Percentiles rank a stretch among this genome's conserved stretches.
Evolutionary conservation across 148 eudicot species (phyloP).

Genomic region (Nyssa sinensis): DNA sequence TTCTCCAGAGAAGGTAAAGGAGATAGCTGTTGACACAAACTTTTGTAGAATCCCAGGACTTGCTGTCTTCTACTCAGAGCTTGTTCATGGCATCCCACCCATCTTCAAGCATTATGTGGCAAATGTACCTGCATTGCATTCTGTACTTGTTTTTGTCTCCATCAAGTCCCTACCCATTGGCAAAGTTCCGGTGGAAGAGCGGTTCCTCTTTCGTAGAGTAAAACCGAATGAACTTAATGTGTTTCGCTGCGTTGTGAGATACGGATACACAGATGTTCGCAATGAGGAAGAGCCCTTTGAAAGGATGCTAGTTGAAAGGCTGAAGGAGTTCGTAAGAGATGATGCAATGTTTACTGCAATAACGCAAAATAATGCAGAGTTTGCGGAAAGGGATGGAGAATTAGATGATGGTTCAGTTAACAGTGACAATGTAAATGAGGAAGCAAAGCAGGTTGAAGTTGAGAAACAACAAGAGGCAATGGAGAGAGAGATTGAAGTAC

Average conservation of each 20-base stretch:
- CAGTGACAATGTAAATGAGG: not conserved
- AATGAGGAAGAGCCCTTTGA: conserved; percentile 38
- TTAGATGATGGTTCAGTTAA: not conserved
- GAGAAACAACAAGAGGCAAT: conserved; percentile 1
- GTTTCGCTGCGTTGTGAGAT: conserved; percentile 50
- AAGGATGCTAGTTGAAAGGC: conserved; percentile 22
- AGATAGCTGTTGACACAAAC: no score
- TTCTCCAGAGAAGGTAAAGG: conserved; percentile 18
- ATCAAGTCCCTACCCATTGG: conserved; percentile 44
- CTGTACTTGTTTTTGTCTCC: conserved; percentile 38
- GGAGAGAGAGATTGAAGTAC: conserved; percentile 22
- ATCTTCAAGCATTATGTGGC: no score
- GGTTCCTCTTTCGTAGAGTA: conserved; percentile 47
- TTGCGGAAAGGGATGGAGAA: not conserved
- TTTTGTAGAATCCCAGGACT: conserved; percentile 35
- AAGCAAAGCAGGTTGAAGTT: not conserved
- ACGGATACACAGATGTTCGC: conserved; percentile 38
- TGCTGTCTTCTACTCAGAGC: conserved; percentile 47
- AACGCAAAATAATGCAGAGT: not conserved
- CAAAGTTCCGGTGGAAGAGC: conserved; percentile 44
- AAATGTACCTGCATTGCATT: conserved; percentile 40
- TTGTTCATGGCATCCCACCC: conserved; percentile 54
- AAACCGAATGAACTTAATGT: conserved; percentile 25
- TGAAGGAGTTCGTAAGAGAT: conserved; percentile 30
- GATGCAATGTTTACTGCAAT: not conserved